Conservation (phyloP, 2,329 filamentous ascomycete species). For the Didymella pomorum region DNA sequence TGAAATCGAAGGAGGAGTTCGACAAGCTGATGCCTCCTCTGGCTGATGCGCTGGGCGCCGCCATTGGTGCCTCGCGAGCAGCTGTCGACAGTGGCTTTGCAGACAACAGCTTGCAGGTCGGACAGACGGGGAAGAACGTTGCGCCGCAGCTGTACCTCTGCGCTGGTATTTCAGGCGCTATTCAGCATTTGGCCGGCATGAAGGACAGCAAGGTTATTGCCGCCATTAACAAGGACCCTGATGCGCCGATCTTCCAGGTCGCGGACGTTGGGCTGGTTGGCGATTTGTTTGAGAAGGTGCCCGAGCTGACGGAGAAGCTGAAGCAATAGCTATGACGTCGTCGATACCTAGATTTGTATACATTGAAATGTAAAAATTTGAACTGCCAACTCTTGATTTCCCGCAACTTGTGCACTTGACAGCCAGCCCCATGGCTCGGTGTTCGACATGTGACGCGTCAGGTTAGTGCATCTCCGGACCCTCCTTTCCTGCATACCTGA, state of each 20-base stretch:
- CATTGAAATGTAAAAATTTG: slow-evolving; percentile 15
- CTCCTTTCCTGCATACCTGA: neutral
- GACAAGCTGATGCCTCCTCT: slow-evolving; percentile 91
- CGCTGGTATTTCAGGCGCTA: slow-evolving; percentile 94
- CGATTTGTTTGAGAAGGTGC: slow-evolving; percentile 94
- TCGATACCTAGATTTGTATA: slow-evolving; percentile 23
- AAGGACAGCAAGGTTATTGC: slow-evolving; percentile 99
- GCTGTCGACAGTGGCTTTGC: slow-evolving; percentile 97
- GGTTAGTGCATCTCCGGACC: neutral
- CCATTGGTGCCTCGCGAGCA: slow-evolving; percentile 91
- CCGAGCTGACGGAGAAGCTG: slow-evolving; percentile 94
- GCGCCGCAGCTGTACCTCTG: slow-evolving; percentile 95
- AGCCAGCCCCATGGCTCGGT: neutral
- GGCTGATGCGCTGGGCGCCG: slow-evolving; percentile 91
- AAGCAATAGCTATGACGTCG: slow-evolving; percentile 58
- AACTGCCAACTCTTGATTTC: neutral
- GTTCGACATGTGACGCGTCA: slow-evolving; percentile 1
- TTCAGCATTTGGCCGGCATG: slow-evolving; percentile 98
- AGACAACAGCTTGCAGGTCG: slow-evolving; percentile 97
- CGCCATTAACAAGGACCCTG: slow-evolving; percentile 96
- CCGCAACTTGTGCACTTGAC: too few relatives aligned
- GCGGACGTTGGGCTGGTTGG: slow-evolving; percentile 95
- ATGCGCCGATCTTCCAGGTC: slow-evolving; percentile 98
- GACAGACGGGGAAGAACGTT: slow-evolving; percentile 98
- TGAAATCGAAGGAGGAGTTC: slow-evolving; percentile 99